Evolutionary conservation across 192 early-diverging fungal species (phyloP).

Genomic region (Rhizophlyctis rosea): DNA sequence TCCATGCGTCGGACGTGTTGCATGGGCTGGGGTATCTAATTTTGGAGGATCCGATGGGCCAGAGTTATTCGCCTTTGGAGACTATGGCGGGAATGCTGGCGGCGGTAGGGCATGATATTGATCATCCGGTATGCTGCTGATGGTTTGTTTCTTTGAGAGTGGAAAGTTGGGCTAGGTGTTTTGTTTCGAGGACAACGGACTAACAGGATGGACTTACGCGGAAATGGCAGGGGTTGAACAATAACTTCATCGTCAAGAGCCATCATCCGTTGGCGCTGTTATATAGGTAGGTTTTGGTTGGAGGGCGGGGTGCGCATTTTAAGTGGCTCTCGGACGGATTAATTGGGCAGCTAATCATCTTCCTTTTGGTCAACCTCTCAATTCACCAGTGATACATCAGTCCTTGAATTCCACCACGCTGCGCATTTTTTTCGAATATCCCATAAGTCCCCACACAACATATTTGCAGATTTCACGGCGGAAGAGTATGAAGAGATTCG

Average conservation of each 20-base stretch:
- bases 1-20: constrained; percentile 56
- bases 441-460: constrained; percentile 39
- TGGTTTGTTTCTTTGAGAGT: constrained; percentile 13
- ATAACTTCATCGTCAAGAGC: constrained; percentile 50
- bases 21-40: constrained; percentile 48
- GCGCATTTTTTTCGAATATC: constrained; percentile 47
- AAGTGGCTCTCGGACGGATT: background rate
- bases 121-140: constrained; percentile 50
- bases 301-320: too few species aligned
- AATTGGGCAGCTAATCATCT: background rate
- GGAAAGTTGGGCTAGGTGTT: background rate
- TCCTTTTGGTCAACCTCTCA: constrained; percentile 15
- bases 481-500: constrained; percentile 50
- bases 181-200: too few species aligned
- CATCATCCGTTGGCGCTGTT: constrained; percentile 43
- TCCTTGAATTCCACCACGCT: constrained; percentile 55
- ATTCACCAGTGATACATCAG: constrained; percentile 36
- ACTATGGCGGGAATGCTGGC: constrained; percentile 36
- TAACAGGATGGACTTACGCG: too few species aligned
- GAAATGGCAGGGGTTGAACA: constrained; percentile 40
- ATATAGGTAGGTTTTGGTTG: constrained; percentile 34
- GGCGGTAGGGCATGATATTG: constrained; percentile 53
- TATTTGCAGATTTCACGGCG: constrained; percentile 37
- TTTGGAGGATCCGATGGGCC: constrained; percentile 26
- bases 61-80: constrained; percentile 37